Evolutionary conservation across 2,329 filamentous ascomycete genomes (phyloP).

Genomic region (Sordariomycetes sp.): DNA sequence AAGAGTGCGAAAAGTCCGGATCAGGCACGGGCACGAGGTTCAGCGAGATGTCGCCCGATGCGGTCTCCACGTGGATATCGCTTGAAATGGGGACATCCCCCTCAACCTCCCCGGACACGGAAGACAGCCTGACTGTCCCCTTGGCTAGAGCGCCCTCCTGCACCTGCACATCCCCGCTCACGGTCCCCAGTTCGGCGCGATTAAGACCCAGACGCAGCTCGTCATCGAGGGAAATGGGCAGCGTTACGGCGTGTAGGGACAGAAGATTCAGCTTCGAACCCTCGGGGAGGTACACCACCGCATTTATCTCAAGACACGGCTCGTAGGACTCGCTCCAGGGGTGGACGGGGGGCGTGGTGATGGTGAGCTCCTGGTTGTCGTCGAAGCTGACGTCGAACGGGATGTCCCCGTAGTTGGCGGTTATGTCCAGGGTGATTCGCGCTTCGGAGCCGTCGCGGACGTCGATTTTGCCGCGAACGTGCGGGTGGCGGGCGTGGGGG

Average conservation of each 20-base stretch:
- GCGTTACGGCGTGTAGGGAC: slow-evolving; percentile 22
- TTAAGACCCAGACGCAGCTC: slow-evolving; percentile 23
- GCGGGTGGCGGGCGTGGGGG: not conserved
- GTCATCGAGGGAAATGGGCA: slow-evolving; percentile 27
- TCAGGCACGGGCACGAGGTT: slow-evolving; percentile 27
- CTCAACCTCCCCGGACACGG: slow-evolving; percentile 22
- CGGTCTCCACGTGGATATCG: slow-evolving; percentile 29
- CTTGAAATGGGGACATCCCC: slow-evolving; percentile 36
- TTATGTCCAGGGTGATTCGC: slow-evolving; percentile 29
- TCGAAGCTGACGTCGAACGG: slow-evolving; percentile 20
- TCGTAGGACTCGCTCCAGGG: slow-evolving; percentile 13
- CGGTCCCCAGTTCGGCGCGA: slow-evolving; percentile 19
- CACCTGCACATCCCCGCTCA: slow-evolving; percentile 26
- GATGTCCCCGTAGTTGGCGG: slow-evolving; percentile 32
- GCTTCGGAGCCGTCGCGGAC: slow-evolving; percentile 17
- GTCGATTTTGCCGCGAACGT: not conserved
- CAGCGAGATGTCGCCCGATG: slow-evolving; percentile 30
- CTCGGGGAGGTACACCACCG: slow-evolving; percentile 34
- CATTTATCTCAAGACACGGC: slow-evolving; percentile 37
- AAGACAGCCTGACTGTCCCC: not conserved
- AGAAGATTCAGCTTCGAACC: slow-evolving; percentile 25
- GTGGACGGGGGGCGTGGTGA: slow-evolving; percentile 26
- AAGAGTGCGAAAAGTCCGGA: slow-evolving; percentile 23
- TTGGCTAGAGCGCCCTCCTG: slow-evolving; percentile 14
- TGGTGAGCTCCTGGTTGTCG: slow-evolving; percentile 17